These are phyloP conservation scores for Nigrograna mackinnonii DNA, from an alignment of 2,329 filamentous ascomycete genomes.

Conservation along the genomic window DNA sequence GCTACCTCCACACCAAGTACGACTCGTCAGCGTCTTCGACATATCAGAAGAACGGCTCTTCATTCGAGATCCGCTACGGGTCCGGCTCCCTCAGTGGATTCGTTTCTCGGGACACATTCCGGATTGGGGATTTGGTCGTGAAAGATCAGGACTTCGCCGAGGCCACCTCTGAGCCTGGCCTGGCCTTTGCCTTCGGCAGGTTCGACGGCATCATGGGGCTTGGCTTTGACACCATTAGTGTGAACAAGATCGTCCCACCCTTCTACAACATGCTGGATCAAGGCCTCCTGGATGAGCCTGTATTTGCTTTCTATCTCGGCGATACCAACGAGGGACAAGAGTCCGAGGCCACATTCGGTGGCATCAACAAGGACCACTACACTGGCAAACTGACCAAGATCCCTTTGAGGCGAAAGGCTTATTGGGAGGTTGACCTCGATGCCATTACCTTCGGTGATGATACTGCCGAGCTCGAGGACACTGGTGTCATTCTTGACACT, in stretches of 20 bases:
- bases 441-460: constrained; percentile 86
- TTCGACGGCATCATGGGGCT: constrained; percentile 97
- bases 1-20: constrained; percentile 97
- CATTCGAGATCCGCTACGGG: constrained; percentile 93
- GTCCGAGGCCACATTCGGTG: constrained; percentile 90
- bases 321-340: constrained; percentile 70
- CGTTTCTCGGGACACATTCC: constrained; percentile 83
- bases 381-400: constrained; percentile 89
- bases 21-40: constrained; percentile 86
- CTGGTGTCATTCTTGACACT: constrained; percentile 96
- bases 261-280: constrained; percentile 97
- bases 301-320: constrained; percentile 96
- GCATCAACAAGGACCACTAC: constrained; percentile 79
- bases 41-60: constrained; percentile 90
- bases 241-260: constrained; percentile 90
- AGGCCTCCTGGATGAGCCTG: constrained; percentile 83
- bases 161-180: constrained; percentile 90
- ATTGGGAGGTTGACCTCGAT: constrained; percentile 99
- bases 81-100: constrained; percentile 93
- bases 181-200: constrained; percentile 95
- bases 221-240: constrained; percentile 94
- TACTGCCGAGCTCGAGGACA: constrained; percentile 87
- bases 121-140: constrained; percentile 86
- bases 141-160: constrained; percentile 94
- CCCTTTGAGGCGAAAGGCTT: constrained; percentile 95